Evolutionary conservation across 768 basidiomycete species (phyloP), one percentile per base, ranked within the genome.

Genomic region (Trametes villosa): DNA sequence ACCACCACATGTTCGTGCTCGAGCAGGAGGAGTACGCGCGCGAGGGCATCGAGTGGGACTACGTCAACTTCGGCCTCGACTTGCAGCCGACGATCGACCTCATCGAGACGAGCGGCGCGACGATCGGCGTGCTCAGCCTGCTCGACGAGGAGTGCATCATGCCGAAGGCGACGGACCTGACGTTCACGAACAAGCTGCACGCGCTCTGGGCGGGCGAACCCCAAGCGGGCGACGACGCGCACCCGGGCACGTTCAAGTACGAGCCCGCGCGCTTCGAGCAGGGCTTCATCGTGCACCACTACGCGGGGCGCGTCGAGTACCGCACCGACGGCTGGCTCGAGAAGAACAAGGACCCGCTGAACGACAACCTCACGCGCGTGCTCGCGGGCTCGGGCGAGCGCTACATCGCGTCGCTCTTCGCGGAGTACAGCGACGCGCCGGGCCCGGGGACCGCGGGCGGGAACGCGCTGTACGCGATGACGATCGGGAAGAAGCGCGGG

Each of bases 111-210:
- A 85, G 82, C 51, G 81, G 84, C 15, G 78, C 76, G 20, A 78
- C 79, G 0, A 94, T 98, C 63, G 97, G 97, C 53, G 89, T 98
- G 60, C 82, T 99, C 45, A 92, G 94, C 63, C 89, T 91, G 68
- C 77, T 99, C 34, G 97, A 99, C 72, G 97, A 98, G 71, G 96
- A 98, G 65, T 98, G 96, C 72, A 98, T 99, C 74, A 99, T 98
- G 96, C 97, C 96, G n/a, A 94, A 94, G 72, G 96, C 96, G 4
- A 93, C 91, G 13, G 96, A 99, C 73, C 76, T 86, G 42, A 98
- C 96, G 0, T 98, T 99, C 77, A 94, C 94, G 31, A 86, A 93
- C 76, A 98, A 98, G 74, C 83, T 98, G 2, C 83, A 94, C 67
- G 79, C 83, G 13, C 78, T 93, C 59, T 98, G 95, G 95, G 78